These are phyloP conservation scores for Aspergillus coremiiformis DNA, from an alignment of 495 filamentous ascomycete genomes.

Conservation along the genomic window DNA sequence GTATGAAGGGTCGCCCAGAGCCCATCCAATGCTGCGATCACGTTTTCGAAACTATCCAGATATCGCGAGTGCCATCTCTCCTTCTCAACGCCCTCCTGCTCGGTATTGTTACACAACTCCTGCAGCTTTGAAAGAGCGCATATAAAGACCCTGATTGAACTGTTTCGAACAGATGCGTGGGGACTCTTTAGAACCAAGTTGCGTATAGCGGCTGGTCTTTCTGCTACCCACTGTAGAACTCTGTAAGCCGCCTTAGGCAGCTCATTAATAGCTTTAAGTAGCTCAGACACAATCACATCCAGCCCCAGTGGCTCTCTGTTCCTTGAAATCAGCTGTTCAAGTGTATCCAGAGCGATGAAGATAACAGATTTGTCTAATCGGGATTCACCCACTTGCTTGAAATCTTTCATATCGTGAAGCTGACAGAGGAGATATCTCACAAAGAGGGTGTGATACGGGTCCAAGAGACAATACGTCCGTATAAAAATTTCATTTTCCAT, in stretches of 20 bases:
- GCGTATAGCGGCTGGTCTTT: slow-evolving; percentile 49
- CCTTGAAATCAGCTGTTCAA: slow-evolving; percentile 72
- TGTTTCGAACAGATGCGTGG: slow-evolving; percentile 52
- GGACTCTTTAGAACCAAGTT: slow-evolving; percentile 62
- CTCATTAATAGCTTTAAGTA: slow-evolving; percentile 46
- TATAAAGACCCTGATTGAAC: slow-evolving; percentile 49
- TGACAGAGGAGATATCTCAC: slow-evolving; percentile 50
- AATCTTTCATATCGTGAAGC: slow-evolving; percentile 33
- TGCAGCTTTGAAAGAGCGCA: slow-evolving; percentile 40
- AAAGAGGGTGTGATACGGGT: slow-evolving; percentile 63
- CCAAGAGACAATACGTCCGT: slow-evolving; percentile 73
- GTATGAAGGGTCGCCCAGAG: slow-evolving; percentile 50
- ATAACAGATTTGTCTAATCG: slow-evolving; percentile 53
- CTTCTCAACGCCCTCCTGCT: slow-evolving; percentile 24
- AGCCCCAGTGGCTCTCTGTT: slow-evolving; percentile 63
- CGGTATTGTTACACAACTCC: slow-evolving; percentile 36
- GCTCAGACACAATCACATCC: slow-evolving; percentile 44
- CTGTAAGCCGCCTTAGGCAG: slow-evolving; percentile 24
- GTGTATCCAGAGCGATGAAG: slow-evolving; percentile 60
- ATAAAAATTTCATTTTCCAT: slow-evolving; percentile 67
- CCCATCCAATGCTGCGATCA: slow-evolving; percentile 47
- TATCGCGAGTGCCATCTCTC: slow-evolving; percentile 25
- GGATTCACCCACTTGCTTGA: slow-evolving; percentile 43
- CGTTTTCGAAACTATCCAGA: slow-evolving; percentile 40
- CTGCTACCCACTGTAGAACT: slow-evolving; percentile 56